These are phyloP conservation scores for Saitozyma podzolica DNA, from an alignment of 768 basidiomycete genomes.

Conservation along the genomic window DNA sequence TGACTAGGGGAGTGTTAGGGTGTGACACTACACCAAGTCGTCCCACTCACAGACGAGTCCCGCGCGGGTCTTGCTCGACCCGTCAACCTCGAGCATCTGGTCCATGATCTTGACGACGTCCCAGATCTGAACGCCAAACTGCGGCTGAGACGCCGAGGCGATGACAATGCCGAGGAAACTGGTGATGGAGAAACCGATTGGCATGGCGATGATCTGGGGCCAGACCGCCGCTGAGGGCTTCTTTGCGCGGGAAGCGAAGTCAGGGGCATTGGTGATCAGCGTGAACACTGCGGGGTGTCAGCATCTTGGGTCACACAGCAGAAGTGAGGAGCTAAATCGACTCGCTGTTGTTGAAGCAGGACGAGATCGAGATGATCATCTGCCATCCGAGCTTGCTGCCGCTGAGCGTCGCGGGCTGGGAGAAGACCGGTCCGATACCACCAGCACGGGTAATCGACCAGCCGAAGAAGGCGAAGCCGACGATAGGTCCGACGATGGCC, in stretches of 20 bases:
- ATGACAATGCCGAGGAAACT: constrained; percentile 81
- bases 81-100: constrained; percentile 66
- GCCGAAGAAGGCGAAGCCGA: constrained; percentile 53
- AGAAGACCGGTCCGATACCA: constrained; percentile 74
- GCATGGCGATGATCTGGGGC: constrained; percentile 63
- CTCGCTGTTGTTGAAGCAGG: constrained; percentile 66
- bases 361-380: constrained; percentile 53
- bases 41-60: constrained; percentile 71
- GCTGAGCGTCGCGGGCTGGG: constrained; percentile 63
- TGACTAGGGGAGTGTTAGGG: not conserved
- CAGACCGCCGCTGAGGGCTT: constrained; percentile 39
- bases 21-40: not conserved
- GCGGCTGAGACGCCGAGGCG: constrained; percentile 70
- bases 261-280: constrained; percentile 41
- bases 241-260: constrained; percentile 41
- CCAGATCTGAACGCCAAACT: constrained; percentile 78
- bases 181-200: constrained; percentile 70
- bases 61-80: constrained; percentile 67
- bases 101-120: constrained; percentile 71
- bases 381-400: constrained; percentile 71
- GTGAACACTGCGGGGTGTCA: constrained; percentile 12
- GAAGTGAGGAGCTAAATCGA: too few relatives aligned
- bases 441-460: constrained; percentile 77
- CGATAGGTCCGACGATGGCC: constrained; percentile 59
- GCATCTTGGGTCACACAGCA: constrained; percentile 3